Evolutionary conservation across 83 land plant species (phyloP).

Genomic region (Picea abies): DNA sequence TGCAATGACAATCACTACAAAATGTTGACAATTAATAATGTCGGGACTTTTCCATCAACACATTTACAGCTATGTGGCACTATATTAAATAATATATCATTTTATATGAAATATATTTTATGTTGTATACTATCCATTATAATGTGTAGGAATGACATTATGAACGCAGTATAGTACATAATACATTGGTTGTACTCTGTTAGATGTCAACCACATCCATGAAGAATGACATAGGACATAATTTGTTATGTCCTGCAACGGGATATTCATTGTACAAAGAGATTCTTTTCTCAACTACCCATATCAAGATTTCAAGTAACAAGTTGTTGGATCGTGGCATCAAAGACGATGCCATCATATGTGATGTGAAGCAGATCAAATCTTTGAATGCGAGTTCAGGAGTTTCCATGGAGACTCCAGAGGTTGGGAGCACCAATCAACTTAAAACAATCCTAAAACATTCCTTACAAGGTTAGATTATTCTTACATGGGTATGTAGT

Average conservation of each 20-base stretch:
- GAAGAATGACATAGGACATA: not conserved
- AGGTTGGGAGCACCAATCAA: conserved; percentile 4
- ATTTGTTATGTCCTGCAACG: not conserved
- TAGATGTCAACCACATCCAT: not conserved
- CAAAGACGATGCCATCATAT: not conserved
- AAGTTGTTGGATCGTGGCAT: not conserved
- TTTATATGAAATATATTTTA: no score
- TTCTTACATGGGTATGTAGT: not conserved
- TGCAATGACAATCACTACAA: no score
- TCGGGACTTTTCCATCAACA: no score
- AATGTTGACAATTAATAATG: no score
- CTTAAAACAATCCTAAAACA: not conserved
- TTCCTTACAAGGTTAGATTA: conserved; percentile 10
- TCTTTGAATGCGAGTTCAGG: not conserved
- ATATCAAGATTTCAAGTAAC: not conserved
- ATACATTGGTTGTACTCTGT: not conserved
- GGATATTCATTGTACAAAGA: not conserved
- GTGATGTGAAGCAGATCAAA: not conserved
- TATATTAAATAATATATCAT: no score
- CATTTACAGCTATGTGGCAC: no score
- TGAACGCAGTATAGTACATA: no score
- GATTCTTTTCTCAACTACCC: no score
- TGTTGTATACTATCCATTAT: no score
- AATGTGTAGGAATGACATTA: no score
- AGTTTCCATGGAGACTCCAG: not conserved